phyloP scores from a whole-genome alignment of 306 rosid species.

The Acmispon strigosus region DNA sequence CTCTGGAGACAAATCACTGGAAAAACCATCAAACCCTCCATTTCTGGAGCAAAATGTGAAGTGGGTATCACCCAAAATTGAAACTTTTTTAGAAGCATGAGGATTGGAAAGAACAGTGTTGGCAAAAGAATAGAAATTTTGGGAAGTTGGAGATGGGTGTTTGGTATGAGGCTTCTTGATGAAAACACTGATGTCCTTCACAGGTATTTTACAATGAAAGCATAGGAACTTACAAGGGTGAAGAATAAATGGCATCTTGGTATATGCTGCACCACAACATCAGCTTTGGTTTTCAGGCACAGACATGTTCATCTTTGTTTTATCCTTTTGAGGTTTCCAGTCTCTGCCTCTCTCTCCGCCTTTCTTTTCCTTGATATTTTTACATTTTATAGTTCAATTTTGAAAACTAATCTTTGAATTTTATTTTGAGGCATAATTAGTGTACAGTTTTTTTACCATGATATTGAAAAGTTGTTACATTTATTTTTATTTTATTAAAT shows the following conservation, averaged over 20 bases:
- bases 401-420: not conserved
- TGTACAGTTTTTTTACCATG: no score
- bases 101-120: not conserved
- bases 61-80: constrained; percentile 32
- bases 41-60: constrained; percentile 48
- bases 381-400: not conserved
- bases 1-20: constrained; percentile 42
- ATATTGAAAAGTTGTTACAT: no score
- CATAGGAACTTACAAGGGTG: constrained; percentile 44
- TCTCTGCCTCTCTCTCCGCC: not conserved
- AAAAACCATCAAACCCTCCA: constrained; percentile 46
- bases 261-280: constrained; percentile 38
- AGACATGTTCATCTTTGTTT: not conserved
- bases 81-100: constrained; percentile 29
- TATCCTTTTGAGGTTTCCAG: constrained; percentile 28
- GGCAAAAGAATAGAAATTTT: constrained; percentile 18
- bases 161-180: constrained; percentile 11
- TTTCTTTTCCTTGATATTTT: not conserved
- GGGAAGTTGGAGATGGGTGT: constrained; percentile 6
- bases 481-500: no score
- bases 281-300: constrained; percentile 32
- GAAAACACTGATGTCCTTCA: constrained; percentile 9
- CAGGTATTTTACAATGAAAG: constrained; percentile 7
- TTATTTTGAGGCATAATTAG: no score
- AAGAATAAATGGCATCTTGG: constrained; percentile 45